phyloP scores from a whole-genome alignment of 1,139 yeast genomes.

The Pichia sp. region DNA sequence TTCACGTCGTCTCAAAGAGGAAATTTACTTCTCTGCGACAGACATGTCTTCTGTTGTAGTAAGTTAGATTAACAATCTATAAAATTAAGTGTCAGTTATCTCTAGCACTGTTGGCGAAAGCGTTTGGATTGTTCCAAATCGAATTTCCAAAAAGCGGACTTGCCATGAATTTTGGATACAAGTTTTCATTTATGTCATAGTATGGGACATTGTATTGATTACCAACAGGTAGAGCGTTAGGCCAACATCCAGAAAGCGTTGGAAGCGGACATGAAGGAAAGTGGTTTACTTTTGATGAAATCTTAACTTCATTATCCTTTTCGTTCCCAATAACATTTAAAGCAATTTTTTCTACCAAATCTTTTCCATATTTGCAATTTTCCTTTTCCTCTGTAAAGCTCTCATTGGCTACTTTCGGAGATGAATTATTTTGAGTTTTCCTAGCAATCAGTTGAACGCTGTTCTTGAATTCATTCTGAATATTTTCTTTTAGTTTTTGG shows the following conservation, averaged over 20 bases:
- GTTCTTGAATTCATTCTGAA: conserved; percentile 2
- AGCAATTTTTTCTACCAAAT: conserved; percentile 8
- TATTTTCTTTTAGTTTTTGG: not conserved
- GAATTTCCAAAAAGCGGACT: conserved; percentile 2
- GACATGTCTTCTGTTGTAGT: not conserved
- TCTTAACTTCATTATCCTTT: not conserved
- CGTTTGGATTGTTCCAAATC: not conserved
- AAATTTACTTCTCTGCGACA: not conserved
- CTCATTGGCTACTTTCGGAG: not conserved
- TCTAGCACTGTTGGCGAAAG: not conserved
- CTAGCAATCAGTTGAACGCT: not conserved
- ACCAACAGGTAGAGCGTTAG: not conserved
- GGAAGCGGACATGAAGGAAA: not conserved
- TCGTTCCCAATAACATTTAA: conserved; percentile 6
- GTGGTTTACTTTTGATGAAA: not conserved
- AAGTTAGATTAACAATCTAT: not conserved
- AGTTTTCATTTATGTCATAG: not conserved
- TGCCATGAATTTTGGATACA: not conserved
- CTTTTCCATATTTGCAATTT: not conserved
- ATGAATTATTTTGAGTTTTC: not conserved
- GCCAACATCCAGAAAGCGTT: not conserved
- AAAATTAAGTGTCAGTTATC: not conserved
- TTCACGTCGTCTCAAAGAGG: conserved; percentile 1
- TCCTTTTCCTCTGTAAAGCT: not conserved
- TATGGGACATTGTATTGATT: not conserved